phyloP scores from a whole-genome alignment of 371 early-diverging fungal genomes.

The Mortierella sp. region DNA sequence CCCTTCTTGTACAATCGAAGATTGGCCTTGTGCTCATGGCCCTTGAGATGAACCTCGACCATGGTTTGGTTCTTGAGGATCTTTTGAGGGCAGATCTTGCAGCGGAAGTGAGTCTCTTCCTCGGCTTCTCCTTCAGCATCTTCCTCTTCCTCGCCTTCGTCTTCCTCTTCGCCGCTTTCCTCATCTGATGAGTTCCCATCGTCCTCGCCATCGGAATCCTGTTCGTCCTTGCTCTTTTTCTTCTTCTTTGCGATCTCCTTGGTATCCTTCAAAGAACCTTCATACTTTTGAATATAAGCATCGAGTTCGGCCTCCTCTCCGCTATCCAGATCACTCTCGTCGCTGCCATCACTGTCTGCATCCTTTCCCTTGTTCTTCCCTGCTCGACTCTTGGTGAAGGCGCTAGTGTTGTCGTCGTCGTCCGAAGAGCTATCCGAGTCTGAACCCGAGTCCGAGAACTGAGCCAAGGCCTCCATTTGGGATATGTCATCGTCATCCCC shows the following conservation, averaged over 20 bases:
- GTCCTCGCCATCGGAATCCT: conserved; percentile 19
- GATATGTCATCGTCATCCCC: conserved; percentile 23
- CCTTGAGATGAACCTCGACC: conserved; percentile 48
- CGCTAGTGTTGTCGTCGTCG: conserved; percentile 9
- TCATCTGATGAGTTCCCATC: conserved; percentile 30
- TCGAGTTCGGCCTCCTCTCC: conserved; percentile 51
- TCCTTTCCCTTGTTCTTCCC: conserved; percentile 9
- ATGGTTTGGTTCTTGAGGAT: conserved; percentile 48
- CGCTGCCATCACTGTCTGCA: too few relatives aligned
- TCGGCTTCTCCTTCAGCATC: conserved; percentile 26
- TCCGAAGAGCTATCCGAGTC: conserved; percentile 41
- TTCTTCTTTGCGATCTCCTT: conserved; percentile 22
- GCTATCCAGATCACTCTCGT: conserved; percentile 32
- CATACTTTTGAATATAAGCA: conserved; percentile 48
- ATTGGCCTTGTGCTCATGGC: conserved; percentile 44
- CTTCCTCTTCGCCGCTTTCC: conserved; percentile 23
- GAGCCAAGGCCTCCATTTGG: conserved; percentile 39
- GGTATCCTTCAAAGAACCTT: too few relatives aligned
- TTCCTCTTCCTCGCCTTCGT: conserved; percentile 10
- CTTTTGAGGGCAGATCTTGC: conserved; percentile 52
- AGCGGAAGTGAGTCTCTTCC: conserved; percentile 43
- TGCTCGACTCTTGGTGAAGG: too few relatives aligned
- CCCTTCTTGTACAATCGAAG: conserved; percentile 37
- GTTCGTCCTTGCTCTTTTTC: conserved; percentile 12
- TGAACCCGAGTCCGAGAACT: conserved; percentile 48